phyloP scores from a whole-genome alignment of 2,329 filamentous ascomycete species.

The Parasarocladium wereldwijsianum region DNA sequence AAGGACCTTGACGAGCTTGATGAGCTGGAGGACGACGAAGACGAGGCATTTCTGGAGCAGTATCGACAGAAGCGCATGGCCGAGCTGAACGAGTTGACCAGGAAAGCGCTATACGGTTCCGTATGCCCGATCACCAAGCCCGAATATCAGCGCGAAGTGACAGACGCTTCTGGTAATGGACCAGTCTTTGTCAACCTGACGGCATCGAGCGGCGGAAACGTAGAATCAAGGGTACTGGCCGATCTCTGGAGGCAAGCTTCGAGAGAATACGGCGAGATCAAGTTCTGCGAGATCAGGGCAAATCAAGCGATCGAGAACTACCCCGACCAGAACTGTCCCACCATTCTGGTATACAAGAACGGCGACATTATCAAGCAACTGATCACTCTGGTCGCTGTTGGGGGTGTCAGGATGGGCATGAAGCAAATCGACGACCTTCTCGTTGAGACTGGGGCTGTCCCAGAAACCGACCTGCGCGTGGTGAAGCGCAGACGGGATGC shows the following conservation, averaged over 20 bases:
- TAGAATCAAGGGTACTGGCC: conserved; percentile 69
- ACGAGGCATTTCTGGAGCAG: conserved; percentile 76
- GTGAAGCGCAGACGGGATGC: conserved; percentile 44
- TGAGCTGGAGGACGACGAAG: conserved; percentile 88
- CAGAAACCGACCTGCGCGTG: conserved; percentile 64
- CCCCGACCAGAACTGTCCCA: conserved; percentile 87
- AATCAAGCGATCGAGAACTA: conserved; percentile 94
- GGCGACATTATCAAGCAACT: conserved; percentile 85
- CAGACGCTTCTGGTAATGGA: conserved; percentile 64
- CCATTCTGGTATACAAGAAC: conserved; percentile 81
- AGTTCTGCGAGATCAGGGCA: conserved; percentile 91
- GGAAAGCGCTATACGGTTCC: conserved; percentile 69
- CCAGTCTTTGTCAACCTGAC: conserved; percentile 68
- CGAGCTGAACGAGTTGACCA: conserved; percentile 62
- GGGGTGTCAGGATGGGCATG: conserved; percentile 56
- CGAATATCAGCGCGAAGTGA: conserved; percentile 83
- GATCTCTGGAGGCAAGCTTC: conserved; percentile 81
- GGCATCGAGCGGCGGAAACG: conserved; percentile 62
- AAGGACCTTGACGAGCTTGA: conserved; percentile 91
- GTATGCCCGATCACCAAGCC: conserved; percentile 93
- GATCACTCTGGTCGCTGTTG: conserved; percentile 72
- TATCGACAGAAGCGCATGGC: conserved; percentile 80
- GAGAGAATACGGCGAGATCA: conserved; percentile 77
- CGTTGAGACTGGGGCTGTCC: conserved; percentile 68
- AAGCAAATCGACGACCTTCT: conserved; percentile 68